Evolutionary conservation across 2,329 filamentous ascomycete species (phyloP), one percentile per base, ranked within the genome.

Genomic region (Exophiala mesophila): DNA sequence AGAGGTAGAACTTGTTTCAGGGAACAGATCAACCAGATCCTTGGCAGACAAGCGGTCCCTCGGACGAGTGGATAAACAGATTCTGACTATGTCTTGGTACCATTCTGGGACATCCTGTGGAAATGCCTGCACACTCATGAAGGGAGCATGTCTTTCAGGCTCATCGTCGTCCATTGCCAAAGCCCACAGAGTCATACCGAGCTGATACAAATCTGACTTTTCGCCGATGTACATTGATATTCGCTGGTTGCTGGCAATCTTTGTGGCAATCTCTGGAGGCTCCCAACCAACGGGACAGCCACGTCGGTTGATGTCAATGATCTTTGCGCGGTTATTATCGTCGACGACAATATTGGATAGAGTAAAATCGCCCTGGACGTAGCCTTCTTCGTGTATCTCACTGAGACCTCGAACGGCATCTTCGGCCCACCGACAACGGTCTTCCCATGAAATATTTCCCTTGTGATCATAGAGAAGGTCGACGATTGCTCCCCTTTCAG

Each of bases 271-370:
- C 65, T 98, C 92, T 3, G 92, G 92, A 2, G 92, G 89, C 55
- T 98, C 92, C 92, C 92, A 98, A 17, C 90, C 90, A 3, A 97
- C 86, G 0, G 92, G 92, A 57, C 92, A 98, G n/a, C 92, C 92
- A 56, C 92, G 77, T 41, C 92, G 78, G 67, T 98, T 98, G 68
- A 98, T 96, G 64, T 98, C 92, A 59, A 98, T 98, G 54, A 98
- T 97, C 58, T 94, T 90, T 6, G 90, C 92, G 58, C 96, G 77
- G 59, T 88, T 82, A 31, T 84, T 67, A 9, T 76, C 74, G 62
- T 97, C 88, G 57, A 98, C 84, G 48, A 98, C 92, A 52, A 98
- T 94, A 60, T 98, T 98, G 4, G 89, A 95, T 19, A 98, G 73
- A 0, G 92, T 98, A 53, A 98, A 96, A 60, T 98, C 92, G 17